phyloP scores from a whole-genome alignment of 345 rosid species.

The Cardiospermum halicacabum region DNA sequence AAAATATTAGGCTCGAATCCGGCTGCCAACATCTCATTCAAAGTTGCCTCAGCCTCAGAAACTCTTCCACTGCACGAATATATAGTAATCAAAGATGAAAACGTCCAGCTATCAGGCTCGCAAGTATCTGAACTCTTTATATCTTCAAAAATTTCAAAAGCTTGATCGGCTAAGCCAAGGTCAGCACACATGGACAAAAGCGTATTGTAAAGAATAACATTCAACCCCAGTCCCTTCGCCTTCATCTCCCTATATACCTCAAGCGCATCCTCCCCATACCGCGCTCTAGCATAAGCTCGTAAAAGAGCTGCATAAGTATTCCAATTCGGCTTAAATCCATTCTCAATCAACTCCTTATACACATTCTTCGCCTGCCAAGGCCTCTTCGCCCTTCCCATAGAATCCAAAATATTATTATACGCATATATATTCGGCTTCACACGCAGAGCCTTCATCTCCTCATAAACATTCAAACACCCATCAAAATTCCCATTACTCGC shows the following conservation, averaged over 20 bases:
- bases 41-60: constrained; percentile 68
- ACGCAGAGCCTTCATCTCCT: constrained; percentile 87
- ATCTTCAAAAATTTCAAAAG: constrained; percentile 60
- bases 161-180: constrained; percentile 64
- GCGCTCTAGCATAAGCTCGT: constrained; percentile 77
- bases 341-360: constrained; percentile 58
- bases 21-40: constrained; percentile 71
- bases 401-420: constrained; percentile 73
- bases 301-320: constrained; percentile 64
- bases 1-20: constrained; percentile 80
- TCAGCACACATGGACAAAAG: constrained; percentile 90
- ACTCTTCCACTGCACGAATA: constrained; percentile 74
- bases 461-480: constrained; percentile 88
- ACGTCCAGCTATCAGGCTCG: constrained; percentile 89
- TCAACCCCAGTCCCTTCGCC: constrained; percentile 57
- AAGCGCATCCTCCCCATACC: constrained; percentile 77
- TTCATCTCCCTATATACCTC: constrained; percentile 70
- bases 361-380: constrained; percentile 85
- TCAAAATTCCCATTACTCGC: constrained; percentile 61
- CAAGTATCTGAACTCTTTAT: constrained; percentile 55
- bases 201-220: constrained; percentile 68
- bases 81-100: constrained; percentile 78
- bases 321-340: constrained; percentile 57
- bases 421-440: constrained; percentile 60
- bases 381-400: constrained; percentile 94